These are phyloP conservation scores for Exophiala aquamarina DNA, from an alignment of 2,329 filamentous ascomycete genomes.

Conservation along the genomic window DNA sequence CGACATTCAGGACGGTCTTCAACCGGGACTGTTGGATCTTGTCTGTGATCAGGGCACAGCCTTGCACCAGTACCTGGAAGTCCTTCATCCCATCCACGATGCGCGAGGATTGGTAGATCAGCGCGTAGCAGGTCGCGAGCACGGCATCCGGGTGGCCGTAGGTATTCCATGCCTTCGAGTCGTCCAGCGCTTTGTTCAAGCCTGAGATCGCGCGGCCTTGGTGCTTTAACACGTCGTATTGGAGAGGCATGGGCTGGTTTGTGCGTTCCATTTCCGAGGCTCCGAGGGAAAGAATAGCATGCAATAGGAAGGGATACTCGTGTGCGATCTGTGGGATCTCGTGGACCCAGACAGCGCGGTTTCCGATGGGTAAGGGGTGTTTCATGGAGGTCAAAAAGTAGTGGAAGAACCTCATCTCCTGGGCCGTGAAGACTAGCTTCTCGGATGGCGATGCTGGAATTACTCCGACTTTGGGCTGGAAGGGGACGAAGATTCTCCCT, in stretches of 20 bases:
- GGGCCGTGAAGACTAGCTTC: slow-evolving; percentile 34
- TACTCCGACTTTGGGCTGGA: neutral
- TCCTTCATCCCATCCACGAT: slow-evolving; percentile 32
- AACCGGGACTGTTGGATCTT: slow-evolving; percentile 28
- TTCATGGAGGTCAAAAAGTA: slow-evolving; percentile 50
- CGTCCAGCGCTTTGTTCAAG: slow-evolving; percentile 54
- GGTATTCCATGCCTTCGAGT: slow-evolving; percentile 10
- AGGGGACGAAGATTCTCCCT: neutral
- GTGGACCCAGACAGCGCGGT: slow-evolving; percentile 65
- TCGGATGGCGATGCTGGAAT: neutral
- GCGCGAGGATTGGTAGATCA: slow-evolving; percentile 30
- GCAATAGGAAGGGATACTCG: slow-evolving; percentile 68
- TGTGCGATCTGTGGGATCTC: slow-evolving; percentile 66
- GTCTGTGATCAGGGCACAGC: slow-evolving; percentile 31
- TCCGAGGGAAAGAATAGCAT: slow-evolving; percentile 66
- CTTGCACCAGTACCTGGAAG: slow-evolving; percentile 31
- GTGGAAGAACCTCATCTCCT: slow-evolving; percentile 51
- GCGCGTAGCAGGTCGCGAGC: slow-evolving; percentile 30
- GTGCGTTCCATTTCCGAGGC: slow-evolving; percentile 59
- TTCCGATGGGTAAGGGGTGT: slow-evolving; percentile 63
- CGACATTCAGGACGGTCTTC: slow-evolving; percentile 8
- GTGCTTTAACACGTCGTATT: slow-evolving; percentile 60
- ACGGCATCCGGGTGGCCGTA: slow-evolving; percentile 27
- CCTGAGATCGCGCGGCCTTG: slow-evolving; percentile 63
- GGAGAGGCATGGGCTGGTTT: slow-evolving; percentile 49